Evolutionary conservation across 2,329 filamentous ascomycete species (phyloP), one percentile per base, ranked within the genome.

Genomic region (Calonectria multiphialidica): DNA sequence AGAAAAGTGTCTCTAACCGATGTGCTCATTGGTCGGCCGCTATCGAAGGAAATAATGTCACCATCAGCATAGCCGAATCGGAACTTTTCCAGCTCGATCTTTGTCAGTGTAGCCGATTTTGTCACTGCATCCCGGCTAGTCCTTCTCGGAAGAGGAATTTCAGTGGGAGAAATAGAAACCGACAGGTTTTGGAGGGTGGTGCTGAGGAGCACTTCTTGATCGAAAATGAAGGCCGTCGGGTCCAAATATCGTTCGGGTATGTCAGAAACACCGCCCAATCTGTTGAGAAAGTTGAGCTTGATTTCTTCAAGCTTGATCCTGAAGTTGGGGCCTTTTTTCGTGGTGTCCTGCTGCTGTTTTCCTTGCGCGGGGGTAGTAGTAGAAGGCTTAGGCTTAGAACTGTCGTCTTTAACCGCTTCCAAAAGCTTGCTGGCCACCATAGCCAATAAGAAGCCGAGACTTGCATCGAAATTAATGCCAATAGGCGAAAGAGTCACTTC

Each of bases 1-100:
- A 90, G 87, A 72, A 91, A 90, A 0, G 89, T 87, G 76, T 92
- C 91, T 62, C 87, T 86, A 2, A 91, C 86, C 2, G 91, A 93
- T 33, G 89, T 86, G 44, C 87, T 88, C 87, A 92, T 88, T 57
- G 90, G 88, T 42, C 87, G 83, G 21, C 85, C 86, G 45, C 87
- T 86, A 75, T 92, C 89, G 73, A 93, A 93, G 1, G 89, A 92
- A 42, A 93, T 73, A 42, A 93, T 92, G 68, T 91, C 88, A 45
- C 90, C 90, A 72, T 90, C 86, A 2, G 87, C 86, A 78, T 93
- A 93, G 1, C 91, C 91, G 75, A 93, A 91, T 0, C 85, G 86
- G 76, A 93, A 90, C 73, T 89, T 90, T 73, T 90, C 86, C 2
- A 93, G 77, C 50, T 87, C 84, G 13, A 91, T 76, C 47, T 81